phyloP scores from a whole-genome alignment of 139 green algal species.

The Haematococcus lacustris region DNA sequence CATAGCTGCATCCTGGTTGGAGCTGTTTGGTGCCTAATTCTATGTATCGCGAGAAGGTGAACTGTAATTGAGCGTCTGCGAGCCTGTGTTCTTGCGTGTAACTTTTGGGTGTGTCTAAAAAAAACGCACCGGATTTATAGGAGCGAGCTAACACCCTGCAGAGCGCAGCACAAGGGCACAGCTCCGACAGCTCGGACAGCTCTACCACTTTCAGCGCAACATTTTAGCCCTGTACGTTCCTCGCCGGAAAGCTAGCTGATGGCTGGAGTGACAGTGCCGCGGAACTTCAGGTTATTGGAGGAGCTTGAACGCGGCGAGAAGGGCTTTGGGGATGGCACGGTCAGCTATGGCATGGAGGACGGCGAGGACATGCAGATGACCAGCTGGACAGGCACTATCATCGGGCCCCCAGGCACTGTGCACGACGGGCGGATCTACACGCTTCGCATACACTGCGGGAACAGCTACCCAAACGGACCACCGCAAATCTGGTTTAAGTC shows the following conservation, averaged over 20 bases:
- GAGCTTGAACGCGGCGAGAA: constrained; percentile 44
- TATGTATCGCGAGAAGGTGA: background rate
- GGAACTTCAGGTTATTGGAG: constrained; percentile 97
- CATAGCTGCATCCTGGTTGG: constrained; percentile 6
- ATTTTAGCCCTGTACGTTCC: background rate
- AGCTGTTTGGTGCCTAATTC: background rate
- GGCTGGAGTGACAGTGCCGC: constrained; percentile 63
- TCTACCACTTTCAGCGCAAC: too few species aligned
- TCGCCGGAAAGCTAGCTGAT: background rate
- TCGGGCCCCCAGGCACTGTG: constrained; percentile 79
- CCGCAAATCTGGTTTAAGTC: constrained; percentile 49
- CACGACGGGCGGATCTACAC: constrained; percentile 92
- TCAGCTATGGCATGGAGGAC: constrained; percentile 94
- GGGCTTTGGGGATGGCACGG: constrained; percentile 90
- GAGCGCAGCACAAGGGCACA: background rate
- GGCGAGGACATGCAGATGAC: constrained; percentile 86
- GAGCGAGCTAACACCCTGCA: background rate
- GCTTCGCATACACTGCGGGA: constrained; percentile 67
- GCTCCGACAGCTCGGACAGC: background rate
- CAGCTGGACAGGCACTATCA: constrained; percentile 95
- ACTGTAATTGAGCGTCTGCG: background rate
- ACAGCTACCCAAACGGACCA: constrained; percentile 74
- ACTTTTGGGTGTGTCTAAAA: background rate
- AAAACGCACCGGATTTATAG: background rate
- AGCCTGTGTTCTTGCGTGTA: background rate